These are phyloP conservation scores for Polytolypa hystricis DNA, from an alignment of 2,329 filamentous ascomycete species.

Conservation along the genomic window DNA sequence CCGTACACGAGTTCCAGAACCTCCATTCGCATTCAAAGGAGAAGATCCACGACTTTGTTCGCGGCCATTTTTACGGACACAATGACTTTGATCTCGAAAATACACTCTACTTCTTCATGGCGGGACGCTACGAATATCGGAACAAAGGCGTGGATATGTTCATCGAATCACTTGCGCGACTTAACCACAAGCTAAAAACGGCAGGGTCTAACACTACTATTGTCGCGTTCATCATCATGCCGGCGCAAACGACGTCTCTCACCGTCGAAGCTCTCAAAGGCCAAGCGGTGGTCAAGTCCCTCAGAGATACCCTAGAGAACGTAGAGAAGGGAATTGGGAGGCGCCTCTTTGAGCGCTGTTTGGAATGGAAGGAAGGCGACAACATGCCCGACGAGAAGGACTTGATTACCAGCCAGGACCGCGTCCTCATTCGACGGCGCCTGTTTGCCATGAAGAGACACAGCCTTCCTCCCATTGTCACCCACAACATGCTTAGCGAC, in stretches of 20 bases:
- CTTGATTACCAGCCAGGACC: constrained; percentile 81
- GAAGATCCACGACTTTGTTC: constrained; percentile 96
- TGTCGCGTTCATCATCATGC: constrained; percentile 98
- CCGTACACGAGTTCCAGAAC: constrained; percentile 98
- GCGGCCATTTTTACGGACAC: constrained; percentile 96
- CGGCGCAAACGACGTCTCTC: constrained; percentile 85
- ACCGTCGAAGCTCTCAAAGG: constrained; percentile 94
- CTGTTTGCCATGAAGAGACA: constrained; percentile 95
- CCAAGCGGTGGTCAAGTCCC: constrained; percentile 92
- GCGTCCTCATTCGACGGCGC: constrained; percentile 78
- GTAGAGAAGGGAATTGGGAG: constrained; percentile 89
- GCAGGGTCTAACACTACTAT: constrained; percentile 83
- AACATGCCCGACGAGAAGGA: constrained; percentile 94
- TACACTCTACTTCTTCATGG: constrained; percentile 95
- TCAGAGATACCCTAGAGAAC: constrained; percentile 83
- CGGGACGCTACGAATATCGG: constrained; percentile 91
- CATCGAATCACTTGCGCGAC: constrained; percentile 84
- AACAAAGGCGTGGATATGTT: constrained; percentile 99
- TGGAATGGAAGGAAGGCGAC: constrained; percentile 92
- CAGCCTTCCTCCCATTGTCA: constrained; percentile 85
- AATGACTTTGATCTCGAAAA: constrained; percentile 96
- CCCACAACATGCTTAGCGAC: constrained; percentile 97
- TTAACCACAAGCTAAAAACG: constrained; percentile 86
- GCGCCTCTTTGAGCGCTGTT: constrained; percentile 84
- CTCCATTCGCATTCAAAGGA: constrained; percentile 92